Conservation (phyloP, 1,284 basidiomycete species). For the Kwoniella shivajii region DNA sequence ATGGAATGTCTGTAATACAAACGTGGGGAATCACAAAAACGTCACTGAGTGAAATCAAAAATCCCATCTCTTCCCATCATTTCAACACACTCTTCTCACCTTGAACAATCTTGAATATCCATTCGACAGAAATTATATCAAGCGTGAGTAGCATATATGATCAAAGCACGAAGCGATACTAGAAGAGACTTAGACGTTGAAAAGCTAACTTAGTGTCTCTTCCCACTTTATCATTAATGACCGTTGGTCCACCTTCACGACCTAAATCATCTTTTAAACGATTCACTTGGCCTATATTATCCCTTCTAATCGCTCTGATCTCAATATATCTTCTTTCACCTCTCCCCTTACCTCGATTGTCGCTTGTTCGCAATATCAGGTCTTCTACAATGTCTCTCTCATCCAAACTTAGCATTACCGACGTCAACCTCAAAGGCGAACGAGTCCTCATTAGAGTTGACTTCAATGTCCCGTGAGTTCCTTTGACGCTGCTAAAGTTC, state of each 20-base stretch:
- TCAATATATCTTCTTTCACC: constrained; percentile 8
- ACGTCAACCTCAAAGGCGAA: constrained; percentile 78
- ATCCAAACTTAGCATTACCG: constrained; percentile 89
- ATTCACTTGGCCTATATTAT: constrained; percentile 8
- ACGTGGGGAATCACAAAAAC: too few relatives aligned
- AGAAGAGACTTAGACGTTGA: too few relatives aligned
- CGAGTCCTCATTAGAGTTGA: constrained; percentile 96
- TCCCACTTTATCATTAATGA: not conserved
- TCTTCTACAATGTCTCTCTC: constrained; percentile 82
- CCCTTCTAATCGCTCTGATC: constrained; percentile 15
- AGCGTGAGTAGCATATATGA: too few relatives aligned
- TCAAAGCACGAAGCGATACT: too few relatives aligned
- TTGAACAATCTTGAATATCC: too few relatives aligned
- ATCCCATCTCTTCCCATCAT: too few relatives aligned
- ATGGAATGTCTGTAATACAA: too few relatives aligned
- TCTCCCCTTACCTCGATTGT: too few relatives aligned
- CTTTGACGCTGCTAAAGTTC: constrained; percentile 32
- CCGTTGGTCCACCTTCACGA: constrained; percentile 11
- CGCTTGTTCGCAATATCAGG: too few relatives aligned
- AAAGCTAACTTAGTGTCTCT: not conserved
- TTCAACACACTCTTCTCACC: too few relatives aligned
- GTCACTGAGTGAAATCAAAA: too few relatives aligned
- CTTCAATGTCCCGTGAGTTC: constrained; percentile 84
- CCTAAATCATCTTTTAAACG: not conserved
- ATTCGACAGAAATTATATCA: too few relatives aligned